Percentiles rank a stretch among this genome's conserved stretches.
These are phyloP conservation scores for Populus euphratica DNA, from an alignment of 345 rosid genomes.

Conservation along the genomic window DNA sequence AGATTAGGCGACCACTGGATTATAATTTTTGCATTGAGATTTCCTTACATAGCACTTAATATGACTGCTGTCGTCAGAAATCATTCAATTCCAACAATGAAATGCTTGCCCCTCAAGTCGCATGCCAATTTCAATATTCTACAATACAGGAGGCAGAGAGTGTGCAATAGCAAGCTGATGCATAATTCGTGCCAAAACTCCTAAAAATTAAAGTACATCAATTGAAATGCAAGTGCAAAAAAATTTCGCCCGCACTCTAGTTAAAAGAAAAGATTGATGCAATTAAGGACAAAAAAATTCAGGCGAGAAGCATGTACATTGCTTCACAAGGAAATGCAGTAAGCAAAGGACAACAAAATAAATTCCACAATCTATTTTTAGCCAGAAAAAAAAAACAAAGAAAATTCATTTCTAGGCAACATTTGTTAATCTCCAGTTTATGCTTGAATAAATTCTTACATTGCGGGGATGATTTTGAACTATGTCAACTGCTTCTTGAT, in stretches of 20 bases:
- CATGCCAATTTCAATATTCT: not conserved
- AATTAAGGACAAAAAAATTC: too few species aligned
- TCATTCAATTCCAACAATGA: not conserved
- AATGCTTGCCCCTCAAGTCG: not conserved
- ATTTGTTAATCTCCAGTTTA: too few species aligned
- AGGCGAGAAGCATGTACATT: not conserved
- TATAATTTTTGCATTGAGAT: not conserved
- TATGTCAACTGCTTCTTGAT: constrained; percentile 33
- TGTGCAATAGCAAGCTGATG: not conserved
- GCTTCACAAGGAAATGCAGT: not conserved
- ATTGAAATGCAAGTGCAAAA: too few species aligned
- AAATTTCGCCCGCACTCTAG: too few species aligned
- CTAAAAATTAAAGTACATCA: too few species aligned
- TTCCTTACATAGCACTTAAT: not conserved
- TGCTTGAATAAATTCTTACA: constrained; percentile 9
- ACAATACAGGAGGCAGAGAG: not conserved
- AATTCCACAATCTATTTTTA: not conserved
- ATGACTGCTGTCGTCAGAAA: too few species aligned
- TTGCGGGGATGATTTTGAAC: constrained; percentile 28
- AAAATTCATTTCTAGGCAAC: too few species aligned
- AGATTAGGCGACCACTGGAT: not conserved
- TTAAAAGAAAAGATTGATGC: too few species aligned
- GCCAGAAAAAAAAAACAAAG: too few species aligned
- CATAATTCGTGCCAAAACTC: not conserved
- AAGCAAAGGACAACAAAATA: not conserved